A percentile compares a stretch with the other conserved stretches of the same genome.
These are phyloP conservation scores for Colletotrichum cuscutae DNA, from an alignment of 2,329 filamentous ascomycete genomes.

Conservation along the genomic window DNA sequence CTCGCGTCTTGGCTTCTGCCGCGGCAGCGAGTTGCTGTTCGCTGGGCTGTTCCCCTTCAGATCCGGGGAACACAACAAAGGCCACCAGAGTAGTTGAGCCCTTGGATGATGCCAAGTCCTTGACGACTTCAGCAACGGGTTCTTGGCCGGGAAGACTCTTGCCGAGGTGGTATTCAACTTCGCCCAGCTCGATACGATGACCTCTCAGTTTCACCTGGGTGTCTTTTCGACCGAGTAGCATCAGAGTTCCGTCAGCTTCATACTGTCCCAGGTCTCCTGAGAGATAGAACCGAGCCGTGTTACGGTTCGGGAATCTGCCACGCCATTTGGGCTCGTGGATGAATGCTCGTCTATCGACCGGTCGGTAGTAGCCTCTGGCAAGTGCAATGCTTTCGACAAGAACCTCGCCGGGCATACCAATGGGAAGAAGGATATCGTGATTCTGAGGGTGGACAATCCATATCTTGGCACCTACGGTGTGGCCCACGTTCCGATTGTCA, in stretches of 20 bases:
- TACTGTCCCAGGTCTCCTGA: too few species aligned
- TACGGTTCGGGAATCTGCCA: too few species aligned
- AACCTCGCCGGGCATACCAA: not conserved
- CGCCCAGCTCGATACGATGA: slow-evolving; percentile 54
- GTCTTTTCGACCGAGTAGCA: slow-evolving; percentile 1
- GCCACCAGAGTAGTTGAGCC: too few species aligned
- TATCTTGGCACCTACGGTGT: too few species aligned
- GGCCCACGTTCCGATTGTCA: too few species aligned
- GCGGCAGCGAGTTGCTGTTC: too few species aligned
- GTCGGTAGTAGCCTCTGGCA: not conserved
- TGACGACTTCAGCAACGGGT: too few species aligned
- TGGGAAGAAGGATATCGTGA: not conserved
- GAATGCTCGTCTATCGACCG: not conserved
- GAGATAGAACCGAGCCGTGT: too few species aligned
- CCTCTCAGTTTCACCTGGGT: slow-evolving; percentile 4
- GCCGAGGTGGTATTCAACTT: slow-evolving; percentile 38
- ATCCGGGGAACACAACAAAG: too few species aligned
- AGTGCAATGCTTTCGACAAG: not conserved
- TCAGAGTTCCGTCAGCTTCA: not conserved
- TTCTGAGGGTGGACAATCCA: not conserved
- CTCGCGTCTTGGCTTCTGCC: too few species aligned
- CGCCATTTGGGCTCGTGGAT: not conserved
- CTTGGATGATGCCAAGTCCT: too few species aligned
- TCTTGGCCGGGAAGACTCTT: not conserved
- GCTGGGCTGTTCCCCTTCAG: too few species aligned